Evolutionary conservation across 2,329 filamentous ascomycete species (phyloP), one percentile per base, ranked within the genome.

Genomic region (Polychaeton citri): DNA sequence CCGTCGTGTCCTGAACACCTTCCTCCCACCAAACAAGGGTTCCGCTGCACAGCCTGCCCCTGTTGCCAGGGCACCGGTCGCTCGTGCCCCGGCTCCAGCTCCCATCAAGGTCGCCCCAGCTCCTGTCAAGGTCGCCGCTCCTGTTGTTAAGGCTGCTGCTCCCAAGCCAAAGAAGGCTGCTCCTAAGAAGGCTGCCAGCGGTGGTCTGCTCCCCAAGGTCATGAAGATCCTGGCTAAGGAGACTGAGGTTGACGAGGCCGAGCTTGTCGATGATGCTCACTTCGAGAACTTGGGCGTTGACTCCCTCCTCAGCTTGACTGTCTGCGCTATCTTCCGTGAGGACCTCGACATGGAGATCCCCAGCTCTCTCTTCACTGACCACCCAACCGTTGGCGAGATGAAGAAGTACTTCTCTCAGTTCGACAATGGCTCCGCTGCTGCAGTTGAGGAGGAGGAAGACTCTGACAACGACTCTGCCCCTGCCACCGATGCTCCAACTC

Each of bases 181-280:
- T 26, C 65, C 60, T 34, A 69, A 68, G 34, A 69, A 71, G 47
- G 53, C 60, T 12, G 56, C 64, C 43, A 62, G 49, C 30, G 66
- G 51, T 50, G 71, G 24, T 60, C 67, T 60, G 49, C 64, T 51
- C 54, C 69, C 46, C 40, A 64, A 64, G 43, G 67, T 81, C 32
- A 74, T 79, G 54, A 68, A 71, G 36, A 80, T 77, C 38, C 75
- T 83, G 42, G 73, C 77, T n/a, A 65, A 69, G 24, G 79, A 83
- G 54, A 72, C 71, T 33, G 72, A 73, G 41, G 64, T 77, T 15
- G 68, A 72, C 35, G 64, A 69, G 48, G 62, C 63, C 15, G 72
- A 77, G 49, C 64, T 77, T 35, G 67, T 72, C 9, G 71, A 76
- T 36, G 69, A 72, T 36, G 65, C 72, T 35, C 68, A 70, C 34